Conservation (phyloP, 768 basidiomycete species). For the Daedaleopsis sinensis region DNA sequence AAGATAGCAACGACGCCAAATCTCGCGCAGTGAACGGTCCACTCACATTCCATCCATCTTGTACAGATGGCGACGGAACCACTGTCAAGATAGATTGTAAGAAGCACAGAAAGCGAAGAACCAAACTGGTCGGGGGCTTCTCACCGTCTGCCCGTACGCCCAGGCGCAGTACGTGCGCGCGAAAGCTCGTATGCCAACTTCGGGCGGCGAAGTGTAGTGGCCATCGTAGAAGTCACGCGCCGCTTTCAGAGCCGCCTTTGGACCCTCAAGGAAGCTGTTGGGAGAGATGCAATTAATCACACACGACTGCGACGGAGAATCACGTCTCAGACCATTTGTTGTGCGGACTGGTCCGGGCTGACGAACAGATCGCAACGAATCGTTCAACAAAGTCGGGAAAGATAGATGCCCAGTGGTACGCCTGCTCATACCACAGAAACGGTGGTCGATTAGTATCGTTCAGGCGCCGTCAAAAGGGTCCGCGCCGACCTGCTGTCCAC, state of each 20-base stretch:
- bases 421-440: constrained; percentile 31
- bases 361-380: constrained; percentile 49
- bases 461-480: not conserved
- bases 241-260: constrained; percentile 51
- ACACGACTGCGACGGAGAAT: constrained; percentile 4
- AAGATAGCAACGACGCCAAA: not conserved
- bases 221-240: constrained; percentile 56
- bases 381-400: constrained; percentile 55
- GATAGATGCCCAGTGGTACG: constrained; percentile 57
- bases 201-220: constrained; percentile 48
- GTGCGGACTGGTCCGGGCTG: constrained; percentile 54
- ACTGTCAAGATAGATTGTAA: constrained; percentile 35
- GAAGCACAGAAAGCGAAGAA: not conserved
- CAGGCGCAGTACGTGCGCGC: constrained; percentile 57
- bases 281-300: not conserved
- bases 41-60: constrained; percentile 44
- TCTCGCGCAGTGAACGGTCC: not conserved
- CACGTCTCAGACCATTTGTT: constrained; percentile 46
- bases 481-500: constrained; percentile 31
- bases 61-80: constrained; percentile 53
- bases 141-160: constrained; percentile 55
- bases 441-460: not conserved
- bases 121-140: constrained; percentile 14
- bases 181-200: constrained; percentile 54
- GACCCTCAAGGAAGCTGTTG: constrained; percentile 56